Percentiles rank a stretch among this genome's conserved stretches.
Evolutionary conservation across 495 filamentous ascomycete species (phyloP).

Genomic region (Pseudevernia furfuracea): DNA sequence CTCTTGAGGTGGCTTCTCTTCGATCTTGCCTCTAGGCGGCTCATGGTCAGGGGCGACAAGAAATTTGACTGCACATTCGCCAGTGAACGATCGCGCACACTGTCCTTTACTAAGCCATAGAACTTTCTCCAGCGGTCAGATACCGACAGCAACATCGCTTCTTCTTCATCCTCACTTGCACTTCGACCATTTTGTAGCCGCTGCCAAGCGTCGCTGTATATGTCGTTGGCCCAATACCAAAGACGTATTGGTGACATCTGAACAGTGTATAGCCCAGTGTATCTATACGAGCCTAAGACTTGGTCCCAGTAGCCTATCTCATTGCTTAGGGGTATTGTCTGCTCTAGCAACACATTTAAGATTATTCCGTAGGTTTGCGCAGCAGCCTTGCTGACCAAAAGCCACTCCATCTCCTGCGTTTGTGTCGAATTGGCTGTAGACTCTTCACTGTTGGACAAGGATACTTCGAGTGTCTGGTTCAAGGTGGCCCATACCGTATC

Average conservation of each 20-base stretch:
- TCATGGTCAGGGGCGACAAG: conserved; percentile 61
- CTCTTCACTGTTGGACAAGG: conserved; percentile 23
- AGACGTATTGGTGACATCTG: conserved; percentile 72
- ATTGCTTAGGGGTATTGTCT: conserved; percentile 70
- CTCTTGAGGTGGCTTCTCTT: conserved; percentile 61
- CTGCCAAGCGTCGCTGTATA: conserved; percentile 49
- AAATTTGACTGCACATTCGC: conserved; percentile 49
- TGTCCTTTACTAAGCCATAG: conserved; percentile 69
- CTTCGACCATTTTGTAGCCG: conserved; percentile 33
- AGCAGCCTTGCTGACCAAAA: conserved; percentile 77
- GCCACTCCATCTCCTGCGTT: conserved; percentile 76
- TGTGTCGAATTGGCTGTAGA: conserved; percentile 33
- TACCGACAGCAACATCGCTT: conserved; percentile 26
- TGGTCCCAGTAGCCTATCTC: conserved; percentile 93
- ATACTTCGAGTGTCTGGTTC: conserved; percentile 41
- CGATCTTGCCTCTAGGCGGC: conserved; percentile 57
- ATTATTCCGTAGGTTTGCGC: conserved; percentile 74
- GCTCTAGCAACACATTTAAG: conserved; percentile 63
- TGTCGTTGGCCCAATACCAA: conserved; percentile 56
- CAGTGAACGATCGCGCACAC: conserved; percentile 55
- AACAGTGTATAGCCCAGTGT: conserved; percentile 66
- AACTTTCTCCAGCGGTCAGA: conserved; percentile 63
- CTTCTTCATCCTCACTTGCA: conserved; percentile 19
- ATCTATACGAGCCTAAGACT: conserved; percentile 61
- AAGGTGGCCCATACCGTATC: conserved; percentile 52